Evolutionary conservation across 1,284 basidiomycete species (phyloP).

Genomic region (Ustilago nuda): DNA sequence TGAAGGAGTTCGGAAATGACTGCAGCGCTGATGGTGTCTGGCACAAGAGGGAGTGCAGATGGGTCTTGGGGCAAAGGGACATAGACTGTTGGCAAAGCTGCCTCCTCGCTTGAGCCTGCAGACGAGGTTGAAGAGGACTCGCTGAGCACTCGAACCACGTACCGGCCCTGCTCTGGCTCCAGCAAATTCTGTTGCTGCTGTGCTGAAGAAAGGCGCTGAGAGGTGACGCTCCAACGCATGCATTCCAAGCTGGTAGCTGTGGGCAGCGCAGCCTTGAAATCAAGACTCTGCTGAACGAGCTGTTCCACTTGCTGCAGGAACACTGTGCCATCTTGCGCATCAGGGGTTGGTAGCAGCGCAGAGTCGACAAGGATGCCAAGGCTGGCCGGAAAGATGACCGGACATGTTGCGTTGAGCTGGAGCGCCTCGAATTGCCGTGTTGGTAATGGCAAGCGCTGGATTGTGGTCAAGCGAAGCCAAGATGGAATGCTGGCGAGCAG

Average conservation of each 20-base stretch:
- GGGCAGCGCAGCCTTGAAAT: constrained; percentile 20
- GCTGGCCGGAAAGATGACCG: constrained; percentile 27
- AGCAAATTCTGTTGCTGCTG: background rate
- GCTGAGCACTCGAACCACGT: constrained; percentile 12
- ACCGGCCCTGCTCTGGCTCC: constrained; percentile 18
- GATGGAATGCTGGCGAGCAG: constrained; percentile 50
- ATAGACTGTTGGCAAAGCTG: constrained; percentile 11
- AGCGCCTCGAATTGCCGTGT: constrained; percentile 30
- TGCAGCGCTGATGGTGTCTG: constrained; percentile 39
- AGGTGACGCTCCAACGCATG: constrained; percentile 30
- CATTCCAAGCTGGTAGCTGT: constrained; percentile 33
- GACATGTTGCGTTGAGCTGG: constrained; percentile 27
- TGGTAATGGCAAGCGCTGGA: constrained; percentile 58
- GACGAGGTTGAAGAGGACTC: background rate
- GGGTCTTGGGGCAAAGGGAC: constrained; percentile 4
- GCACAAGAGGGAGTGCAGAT: constrained; percentile 15
- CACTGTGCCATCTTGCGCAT: background rate
- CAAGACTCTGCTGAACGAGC: constrained; percentile 34
- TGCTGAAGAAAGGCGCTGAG: background rate
- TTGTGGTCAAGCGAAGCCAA: constrained; percentile 61
- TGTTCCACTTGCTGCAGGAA: constrained; percentile 28
- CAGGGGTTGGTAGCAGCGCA: constrained; percentile 7
- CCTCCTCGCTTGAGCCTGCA: background rate
- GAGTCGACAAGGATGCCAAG: constrained; percentile 22
- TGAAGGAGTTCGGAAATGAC: constrained; percentile 33